A percentile compares a stretch with the other conserved stretches of the same genome.
Conservation (phyloP, 202 grass and related monocot genomes). For the Panicum virgatum region DNA sequence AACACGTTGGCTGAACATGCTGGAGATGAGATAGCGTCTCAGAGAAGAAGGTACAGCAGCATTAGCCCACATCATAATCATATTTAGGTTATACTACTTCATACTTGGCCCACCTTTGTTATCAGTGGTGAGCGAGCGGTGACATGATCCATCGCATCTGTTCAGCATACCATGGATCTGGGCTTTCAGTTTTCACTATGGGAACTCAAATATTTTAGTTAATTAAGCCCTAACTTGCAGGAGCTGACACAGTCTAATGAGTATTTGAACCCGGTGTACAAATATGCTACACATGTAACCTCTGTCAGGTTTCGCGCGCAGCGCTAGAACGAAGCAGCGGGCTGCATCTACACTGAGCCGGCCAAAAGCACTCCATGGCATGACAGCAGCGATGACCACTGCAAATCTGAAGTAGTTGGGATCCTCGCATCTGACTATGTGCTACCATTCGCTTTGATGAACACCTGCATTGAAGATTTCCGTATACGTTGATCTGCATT, state of each 20-base stretch:
- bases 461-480: conserved; percentile 13
- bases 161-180: not conserved
- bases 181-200: not conserved
- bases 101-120: conserved; percentile 12
- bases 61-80: conserved; percentile 15
- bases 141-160: conserved; percentile 12
- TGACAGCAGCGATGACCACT: conserved; percentile 17
- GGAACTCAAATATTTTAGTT: not conserved
- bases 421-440: not conserved
- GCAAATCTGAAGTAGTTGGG: conserved; percentile 47
- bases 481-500: not conserved
- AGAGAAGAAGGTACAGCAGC: not conserved
- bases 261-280: not conserved
- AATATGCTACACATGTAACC: not conserved
- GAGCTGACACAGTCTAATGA: conserved; percentile 1
- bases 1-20: conserved; percentile 5
- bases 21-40: conserved; percentile 24
- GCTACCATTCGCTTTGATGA: conserved; percentile 23
- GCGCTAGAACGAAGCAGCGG: not conserved
- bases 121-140: not conserved
- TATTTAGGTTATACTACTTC: conserved; percentile 19
- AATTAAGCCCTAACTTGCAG: conserved; percentile 7
- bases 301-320: not conserved
- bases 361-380: not conserved
- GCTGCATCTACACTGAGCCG: not conserved